phyloP scores from a whole-genome alignment of 1,139 yeast genomes.

The Saccharomyces uvarum region DNA sequence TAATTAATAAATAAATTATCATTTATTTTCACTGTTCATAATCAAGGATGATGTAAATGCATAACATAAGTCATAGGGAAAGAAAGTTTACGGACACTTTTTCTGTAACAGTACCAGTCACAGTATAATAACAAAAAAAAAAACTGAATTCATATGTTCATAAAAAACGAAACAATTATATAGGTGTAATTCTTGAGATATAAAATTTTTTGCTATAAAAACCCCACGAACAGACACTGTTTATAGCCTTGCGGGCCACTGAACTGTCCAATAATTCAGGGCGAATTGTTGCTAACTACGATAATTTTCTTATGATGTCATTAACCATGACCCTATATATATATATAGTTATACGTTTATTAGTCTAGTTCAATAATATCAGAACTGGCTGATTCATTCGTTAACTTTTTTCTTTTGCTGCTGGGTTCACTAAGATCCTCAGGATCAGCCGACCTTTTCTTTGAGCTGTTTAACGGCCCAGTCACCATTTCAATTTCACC shows the following conservation, averaged over 20 bases:
- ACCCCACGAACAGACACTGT: too few species aligned
- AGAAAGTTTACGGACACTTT: not conserved
- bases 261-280: too few species aligned
- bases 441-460: not conserved
- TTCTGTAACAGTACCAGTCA: not conserved
- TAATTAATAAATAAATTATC: not conserved
- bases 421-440: not conserved
- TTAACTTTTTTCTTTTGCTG: not conserved
- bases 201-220: too few species aligned
- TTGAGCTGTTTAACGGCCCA: not conserved
- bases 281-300: too few species aligned
- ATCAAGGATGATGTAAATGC: not conserved
- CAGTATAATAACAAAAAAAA: not conserved
- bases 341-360: not conserved
- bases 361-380: not conserved
- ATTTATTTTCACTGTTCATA: not conserved
- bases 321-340: not conserved
- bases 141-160: too few species aligned
- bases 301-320: too few species aligned
- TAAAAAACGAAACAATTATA: too few species aligned
- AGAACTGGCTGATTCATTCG: not conserved
- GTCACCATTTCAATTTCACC: conserved; percentile 1
- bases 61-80: not conserved
- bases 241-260: too few species aligned
- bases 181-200: too few species aligned